Conservation (phyloP, 176 grass and related monocot genomes). For the Triticum monococcum region DNA sequence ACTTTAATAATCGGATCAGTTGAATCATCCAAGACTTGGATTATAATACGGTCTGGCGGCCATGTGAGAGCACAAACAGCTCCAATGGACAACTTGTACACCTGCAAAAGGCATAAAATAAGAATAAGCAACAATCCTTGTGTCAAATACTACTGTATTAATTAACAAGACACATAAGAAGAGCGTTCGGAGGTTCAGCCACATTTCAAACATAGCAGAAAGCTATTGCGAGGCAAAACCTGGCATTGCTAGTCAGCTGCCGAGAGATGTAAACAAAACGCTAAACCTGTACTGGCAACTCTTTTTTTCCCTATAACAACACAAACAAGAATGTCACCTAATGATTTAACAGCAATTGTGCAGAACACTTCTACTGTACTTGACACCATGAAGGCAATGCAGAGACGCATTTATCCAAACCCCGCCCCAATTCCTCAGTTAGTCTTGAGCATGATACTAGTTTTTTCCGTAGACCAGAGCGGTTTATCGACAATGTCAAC, state of each 20-base stretch:
- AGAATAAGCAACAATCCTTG: background rate
- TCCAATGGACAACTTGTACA: constrained; percentile 68
- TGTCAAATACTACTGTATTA: constrained; percentile 16
- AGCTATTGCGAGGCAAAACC: background rate
- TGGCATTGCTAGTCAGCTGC: constrained; percentile 7
- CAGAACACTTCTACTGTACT: background rate
- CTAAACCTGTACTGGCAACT: background rate
- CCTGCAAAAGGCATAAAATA: constrained; percentile 44
- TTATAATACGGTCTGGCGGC: constrained; percentile 67
- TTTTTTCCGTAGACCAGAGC: background rate
- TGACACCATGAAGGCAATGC: background rate
- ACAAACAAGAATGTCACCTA: background rate
- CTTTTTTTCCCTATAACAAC: background rate
- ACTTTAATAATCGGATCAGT: constrained; percentile 73
- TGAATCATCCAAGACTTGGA: constrained; percentile 81
- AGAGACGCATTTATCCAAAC: background rate
- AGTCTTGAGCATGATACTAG: background rate
- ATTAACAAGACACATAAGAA: background rate
- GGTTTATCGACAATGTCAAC: background rate
- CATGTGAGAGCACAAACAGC: constrained; percentile 70
- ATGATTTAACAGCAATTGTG: background rate
- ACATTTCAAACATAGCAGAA: background rate
- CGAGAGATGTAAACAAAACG: background rate
- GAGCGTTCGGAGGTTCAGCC: constrained; percentile 11
- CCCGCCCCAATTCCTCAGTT: background rate